Conservation (phyloP, 2,329 filamentous ascomycete species). For the Scedosporium apiospermum region DNA sequence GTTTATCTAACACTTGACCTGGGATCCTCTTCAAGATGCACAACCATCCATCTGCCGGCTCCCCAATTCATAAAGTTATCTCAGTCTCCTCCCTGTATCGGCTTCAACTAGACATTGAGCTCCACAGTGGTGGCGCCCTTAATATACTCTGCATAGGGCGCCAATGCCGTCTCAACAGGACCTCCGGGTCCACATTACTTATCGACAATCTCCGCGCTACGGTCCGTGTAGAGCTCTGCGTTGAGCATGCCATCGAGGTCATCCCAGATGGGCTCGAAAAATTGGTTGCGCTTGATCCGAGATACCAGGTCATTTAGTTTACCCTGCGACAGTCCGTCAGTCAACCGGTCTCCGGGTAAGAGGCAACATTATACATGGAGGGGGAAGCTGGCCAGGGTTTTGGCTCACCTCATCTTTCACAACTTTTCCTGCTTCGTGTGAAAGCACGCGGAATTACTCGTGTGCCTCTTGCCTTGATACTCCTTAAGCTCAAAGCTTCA, state of each 20-base stretch:
- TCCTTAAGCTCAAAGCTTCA: slow-evolving; percentile 65
- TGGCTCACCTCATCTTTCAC: slow-evolving; percentile 29
- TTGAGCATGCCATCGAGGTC: slow-evolving; percentile 62
- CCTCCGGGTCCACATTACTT: slow-evolving; percentile 31
- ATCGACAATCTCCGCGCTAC: slow-evolving; percentile 35
- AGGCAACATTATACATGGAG: too few relatives aligned
- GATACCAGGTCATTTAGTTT: slow-evolving; percentile 74
- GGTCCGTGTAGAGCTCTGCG: slow-evolving; percentile 42
- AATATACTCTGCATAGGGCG: slow-evolving; percentile 27
- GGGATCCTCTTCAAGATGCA: too few relatives aligned
- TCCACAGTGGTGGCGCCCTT: slow-evolving; percentile 22
- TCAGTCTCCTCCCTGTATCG: too few relatives aligned
- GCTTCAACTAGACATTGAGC: slow-evolving; percentile 23
- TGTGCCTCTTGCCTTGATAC: slow-evolving; percentile 72
- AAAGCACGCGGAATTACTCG: slow-evolving; percentile 77
- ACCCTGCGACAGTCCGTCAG: slow-evolving; percentile 6
- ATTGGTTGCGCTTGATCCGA: slow-evolving; percentile 61
- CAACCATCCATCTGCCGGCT: too few relatives aligned
- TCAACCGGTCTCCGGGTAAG: too few relatives aligned
- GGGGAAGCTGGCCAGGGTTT: too few relatives aligned
- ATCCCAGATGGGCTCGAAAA: slow-evolving; percentile 63
- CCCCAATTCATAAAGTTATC: too few relatives aligned
- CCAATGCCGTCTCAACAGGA: slow-evolving; percentile 26
- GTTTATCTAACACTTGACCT: too few relatives aligned
- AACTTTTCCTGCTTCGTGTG: slow-evolving; percentile 61